phyloP scores from a whole-genome alignment of 495 filamentous ascomycete species.

The Xylaria flabelliformis region DNA sequence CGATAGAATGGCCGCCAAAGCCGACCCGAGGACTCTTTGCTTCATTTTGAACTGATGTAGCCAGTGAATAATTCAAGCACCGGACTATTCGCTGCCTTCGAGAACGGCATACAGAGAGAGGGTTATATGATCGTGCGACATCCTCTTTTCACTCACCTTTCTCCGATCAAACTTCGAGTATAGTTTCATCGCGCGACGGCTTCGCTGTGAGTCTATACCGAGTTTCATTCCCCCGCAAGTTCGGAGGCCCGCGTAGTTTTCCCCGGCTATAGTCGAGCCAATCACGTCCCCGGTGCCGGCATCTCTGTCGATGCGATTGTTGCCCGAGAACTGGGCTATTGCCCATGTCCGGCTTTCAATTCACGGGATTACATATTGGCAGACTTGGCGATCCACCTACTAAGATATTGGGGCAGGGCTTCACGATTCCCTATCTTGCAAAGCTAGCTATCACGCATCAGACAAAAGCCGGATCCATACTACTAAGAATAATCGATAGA shows the following conservation, averaged over 20 bases:
- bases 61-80: background rate
- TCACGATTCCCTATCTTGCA: background rate
- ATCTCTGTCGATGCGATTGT: background rate
- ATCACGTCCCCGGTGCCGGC: background rate
- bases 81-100: background rate
- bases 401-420: background rate
- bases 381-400: background rate
- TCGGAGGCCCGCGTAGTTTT: background rate
- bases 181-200: background rate
- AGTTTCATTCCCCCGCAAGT: background rate
- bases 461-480: too few species aligned
- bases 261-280: conserved; percentile 8
- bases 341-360: background rate
- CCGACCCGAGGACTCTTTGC: background rate
- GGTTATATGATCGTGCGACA: background rate
- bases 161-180: background rate
- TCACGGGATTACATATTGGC: background rate
- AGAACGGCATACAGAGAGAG: background rate
- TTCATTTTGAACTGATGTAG: background rate
- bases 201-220: background rate
- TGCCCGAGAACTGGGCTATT: background rate
- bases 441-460: too few species aligned
- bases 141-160: background rate
- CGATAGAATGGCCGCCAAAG: background rate
- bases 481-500: too few species aligned